Evolutionary conservation across 352 stramenopile species (phyloP).

Genomic region (Globisporangium nodosum): DNA sequence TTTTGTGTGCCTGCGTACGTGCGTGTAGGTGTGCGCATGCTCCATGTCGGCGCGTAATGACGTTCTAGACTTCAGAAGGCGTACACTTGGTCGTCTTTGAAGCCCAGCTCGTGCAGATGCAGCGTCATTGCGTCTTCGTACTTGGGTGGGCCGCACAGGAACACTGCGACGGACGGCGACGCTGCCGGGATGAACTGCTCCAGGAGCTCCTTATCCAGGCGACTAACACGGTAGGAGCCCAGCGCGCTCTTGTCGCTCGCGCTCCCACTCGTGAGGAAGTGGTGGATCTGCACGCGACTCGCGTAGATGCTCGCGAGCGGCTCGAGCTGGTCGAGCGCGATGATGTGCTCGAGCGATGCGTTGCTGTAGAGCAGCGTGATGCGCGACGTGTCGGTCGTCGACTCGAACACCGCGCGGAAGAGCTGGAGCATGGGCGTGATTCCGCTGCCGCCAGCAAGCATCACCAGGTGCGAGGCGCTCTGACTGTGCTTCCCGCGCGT

Average conservation of each 20-base stretch:
- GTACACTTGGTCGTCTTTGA: slow-evolving; percentile 50
- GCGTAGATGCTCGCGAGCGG: slow-evolving; percentile 78
- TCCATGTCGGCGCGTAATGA: not conserved
- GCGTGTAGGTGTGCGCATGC: not conserved
- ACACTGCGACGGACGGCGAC: slow-evolving; percentile 39
- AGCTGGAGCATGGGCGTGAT: slow-evolving; percentile 84
- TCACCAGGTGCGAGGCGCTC: slow-evolving; percentile 54
- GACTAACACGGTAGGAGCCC: slow-evolving; percentile 39
- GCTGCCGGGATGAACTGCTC: slow-evolving; percentile 36
- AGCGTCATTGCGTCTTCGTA: slow-evolving; percentile 60
- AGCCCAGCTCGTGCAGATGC: slow-evolving; percentile 43
- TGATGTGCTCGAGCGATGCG: slow-evolving; percentile 57
- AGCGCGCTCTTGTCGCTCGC: slow-evolving; percentile 40
- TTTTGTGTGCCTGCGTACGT: not conserved
- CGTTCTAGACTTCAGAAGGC: slow-evolving; percentile 33
- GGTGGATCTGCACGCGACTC: slow-evolving; percentile 50
- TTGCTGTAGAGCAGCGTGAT: slow-evolving; percentile 79
- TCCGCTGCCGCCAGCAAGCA: slow-evolving; percentile 71
- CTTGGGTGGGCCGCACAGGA: slow-evolving; percentile 65
- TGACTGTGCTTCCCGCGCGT: slow-evolving; percentile 40
- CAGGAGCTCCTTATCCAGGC: slow-evolving; percentile 42
- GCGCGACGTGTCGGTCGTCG: slow-evolving; percentile 39
- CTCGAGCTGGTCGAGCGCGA: slow-evolving; percentile 66
- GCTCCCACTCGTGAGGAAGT: slow-evolving; percentile 51
- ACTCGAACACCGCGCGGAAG: slow-evolving; percentile 63